Evolutionary conservation across 148 eudicot species (phyloP).

Genomic region (Salicornia ramosissima): DNA sequence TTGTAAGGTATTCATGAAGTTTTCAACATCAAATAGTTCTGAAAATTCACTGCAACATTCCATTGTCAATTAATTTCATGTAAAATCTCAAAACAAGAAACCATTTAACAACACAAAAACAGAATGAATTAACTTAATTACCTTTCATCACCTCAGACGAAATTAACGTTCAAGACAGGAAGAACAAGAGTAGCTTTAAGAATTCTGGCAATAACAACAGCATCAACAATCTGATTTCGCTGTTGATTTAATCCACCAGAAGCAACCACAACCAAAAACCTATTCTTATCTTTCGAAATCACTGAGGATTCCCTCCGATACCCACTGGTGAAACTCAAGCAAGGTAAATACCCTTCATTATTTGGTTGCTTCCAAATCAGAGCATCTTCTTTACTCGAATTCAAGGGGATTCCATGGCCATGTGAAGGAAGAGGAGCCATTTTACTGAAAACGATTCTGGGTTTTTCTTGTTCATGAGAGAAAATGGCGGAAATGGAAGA

Average conservation of each 20-base stretch:
- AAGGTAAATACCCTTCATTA: constrained; percentile 50
- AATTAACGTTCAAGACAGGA: constrained; percentile 62
- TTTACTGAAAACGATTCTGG: constrained; percentile 32
- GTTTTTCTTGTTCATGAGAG: neutral
- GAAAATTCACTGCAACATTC: constrained; percentile 64
- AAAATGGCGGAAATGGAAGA: constrained; percentile 37
- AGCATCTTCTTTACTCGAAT: constrained; percentile 33
- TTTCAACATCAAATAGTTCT: constrained; percentile 71
- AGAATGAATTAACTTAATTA: constrained; percentile 3
- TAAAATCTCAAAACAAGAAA: constrained; percentile 2
- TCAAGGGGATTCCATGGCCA: constrained; percentile 30
- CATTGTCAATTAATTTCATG: too few relatives aligned
- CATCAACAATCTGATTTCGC: constrained; percentile 70
- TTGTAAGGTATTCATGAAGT: constrained; percentile 70
- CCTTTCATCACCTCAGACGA: constrained; percentile 75
- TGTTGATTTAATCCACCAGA: constrained; percentile 71
- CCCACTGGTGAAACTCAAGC: constrained; percentile 44
- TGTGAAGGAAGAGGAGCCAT: constrained; percentile 62
- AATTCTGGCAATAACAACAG: constrained; percentile 66
- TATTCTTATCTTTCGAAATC: constrained; percentile 40
- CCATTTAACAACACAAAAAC: neutral
- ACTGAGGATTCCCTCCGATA: constrained; percentile 46
- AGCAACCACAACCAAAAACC: constrained; percentile 56
- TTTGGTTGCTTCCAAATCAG: constrained; percentile 68
- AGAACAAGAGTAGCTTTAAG: constrained; percentile 70